Percentiles rank a stretch among this genome's conserved stretches.
Evolutionary conservation across 148 eudicot species (phyloP).

Genomic region (Beta vulgaris): DNA sequence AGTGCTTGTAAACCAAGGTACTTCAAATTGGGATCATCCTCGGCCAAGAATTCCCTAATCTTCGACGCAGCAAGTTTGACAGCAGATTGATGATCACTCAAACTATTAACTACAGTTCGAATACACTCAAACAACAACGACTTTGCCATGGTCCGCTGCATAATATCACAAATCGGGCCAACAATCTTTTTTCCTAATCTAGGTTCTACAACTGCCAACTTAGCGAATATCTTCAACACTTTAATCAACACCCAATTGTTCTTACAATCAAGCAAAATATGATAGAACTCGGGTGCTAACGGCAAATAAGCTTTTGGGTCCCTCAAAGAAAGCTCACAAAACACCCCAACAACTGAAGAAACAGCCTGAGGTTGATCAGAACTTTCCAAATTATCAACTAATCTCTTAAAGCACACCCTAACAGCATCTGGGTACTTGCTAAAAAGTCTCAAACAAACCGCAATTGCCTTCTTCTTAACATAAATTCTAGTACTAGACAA

Average conservation of each 20-base stretch:
- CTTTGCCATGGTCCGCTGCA: slow-evolving; percentile 67
- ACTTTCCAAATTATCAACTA: slow-evolving; percentile 80
- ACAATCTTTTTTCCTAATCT: slow-evolving; percentile 81
- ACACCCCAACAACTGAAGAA: slow-evolving; percentile 67
- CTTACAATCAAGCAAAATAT: slow-evolving; percentile 67
- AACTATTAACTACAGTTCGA: slow-evolving; percentile 61
- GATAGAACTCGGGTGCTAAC: slow-evolving; percentile 75
- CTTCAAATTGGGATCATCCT: slow-evolving; percentile 73
- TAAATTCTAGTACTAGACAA: slow-evolving; percentile 43
- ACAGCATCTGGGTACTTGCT: slow-evolving; percentile 66
- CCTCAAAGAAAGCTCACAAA: slow-evolving; percentile 65
- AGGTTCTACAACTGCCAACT: slow-evolving; percentile 74
- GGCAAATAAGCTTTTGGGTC: slow-evolving; percentile 72
- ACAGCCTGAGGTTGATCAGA: slow-evolving; percentile 45
- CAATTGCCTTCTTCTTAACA: slow-evolving; percentile 68
- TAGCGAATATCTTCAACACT: slow-evolving; percentile 84
- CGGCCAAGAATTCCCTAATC: slow-evolving; percentile 60
- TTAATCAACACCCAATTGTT: slow-evolving; percentile 95
- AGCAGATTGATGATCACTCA: slow-evolving; percentile 65
- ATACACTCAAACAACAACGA: slow-evolving; percentile 86
- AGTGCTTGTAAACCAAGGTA: slow-evolving; percentile 76
- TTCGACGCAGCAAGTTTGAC: slow-evolving; percentile 64
- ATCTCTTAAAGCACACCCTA: slow-evolving; percentile 80
- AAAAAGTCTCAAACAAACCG: slow-evolving; percentile 58
- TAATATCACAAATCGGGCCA: slow-evolving; percentile 78